phyloP scores from a whole-genome alignment of 805 yeast species.

The Pichia thaimueangensis region DNA sequence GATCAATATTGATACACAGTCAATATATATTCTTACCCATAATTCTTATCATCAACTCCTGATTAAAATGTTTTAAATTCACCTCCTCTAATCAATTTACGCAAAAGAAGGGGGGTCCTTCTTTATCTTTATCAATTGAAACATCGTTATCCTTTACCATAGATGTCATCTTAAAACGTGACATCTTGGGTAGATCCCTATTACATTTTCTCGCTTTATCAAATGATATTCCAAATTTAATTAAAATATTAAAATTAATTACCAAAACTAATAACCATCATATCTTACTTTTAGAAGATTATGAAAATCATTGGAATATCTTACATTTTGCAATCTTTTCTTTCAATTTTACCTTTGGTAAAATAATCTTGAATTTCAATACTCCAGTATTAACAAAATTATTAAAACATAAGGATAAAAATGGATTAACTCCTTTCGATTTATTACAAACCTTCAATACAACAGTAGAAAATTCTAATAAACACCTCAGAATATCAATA shows the following conservation, averaged over 20 bases:
- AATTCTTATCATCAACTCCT: background rate
- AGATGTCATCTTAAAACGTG: conserved; percentile 43
- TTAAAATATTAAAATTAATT: conserved; percentile 34
- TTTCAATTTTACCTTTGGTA: conserved; percentile 52
- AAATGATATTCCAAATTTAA: conserved; percentile 43
- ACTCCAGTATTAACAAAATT: conserved; percentile 22
- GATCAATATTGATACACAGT: too few species aligned
- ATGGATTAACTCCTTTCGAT: conserved; percentile 68
- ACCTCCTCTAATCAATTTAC: conserved; percentile 7
- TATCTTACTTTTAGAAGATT: conserved; percentile 46
- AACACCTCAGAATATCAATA: conserved; percentile 2
- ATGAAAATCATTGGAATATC: conserved; percentile 78
- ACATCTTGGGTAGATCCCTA: conserved; percentile 59
- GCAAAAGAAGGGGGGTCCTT: conserved; percentile 13
- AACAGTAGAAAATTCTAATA: background rate
- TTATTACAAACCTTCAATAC: conserved; percentile 32
- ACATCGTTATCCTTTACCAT: conserved; percentile 22
- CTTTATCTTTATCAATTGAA: conserved; percentile 8
- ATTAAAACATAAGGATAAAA: conserved; percentile 58
- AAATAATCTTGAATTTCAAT: conserved; percentile 29
- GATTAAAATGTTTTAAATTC: conserved; percentile 16
- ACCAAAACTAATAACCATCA: conserved; percentile 33
- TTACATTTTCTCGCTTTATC: conserved; percentile 50
- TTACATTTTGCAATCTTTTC: conserved; percentile 62
- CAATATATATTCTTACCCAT: too few species aligned